Evolutionary conservation across 2,329 filamentous ascomycete species (phyloP).

Genomic region (Fusarium coffeatum): DNA sequence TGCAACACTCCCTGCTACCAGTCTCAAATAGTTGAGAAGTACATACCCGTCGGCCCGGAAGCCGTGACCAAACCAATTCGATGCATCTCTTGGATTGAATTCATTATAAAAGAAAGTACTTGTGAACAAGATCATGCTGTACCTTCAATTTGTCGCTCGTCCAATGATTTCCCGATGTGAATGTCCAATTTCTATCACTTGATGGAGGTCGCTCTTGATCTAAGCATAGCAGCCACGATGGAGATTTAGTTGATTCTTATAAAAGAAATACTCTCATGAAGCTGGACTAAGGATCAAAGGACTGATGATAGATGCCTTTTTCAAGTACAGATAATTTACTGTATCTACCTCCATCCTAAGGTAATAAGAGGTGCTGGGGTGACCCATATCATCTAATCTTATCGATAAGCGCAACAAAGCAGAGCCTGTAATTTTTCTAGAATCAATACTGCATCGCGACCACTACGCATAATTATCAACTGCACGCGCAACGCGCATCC

Average conservation of each 20-base stretch:
- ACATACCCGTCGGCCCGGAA: slow-evolving; percentile 30
- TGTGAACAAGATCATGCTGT: not conserved
- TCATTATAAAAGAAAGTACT: not conserved
- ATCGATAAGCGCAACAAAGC: slow-evolving; percentile 42
- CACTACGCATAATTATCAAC: slow-evolving; percentile 25
- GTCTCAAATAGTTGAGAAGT: slow-evolving; percentile 3
- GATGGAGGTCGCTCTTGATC: not conserved
- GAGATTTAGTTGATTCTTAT: not conserved
- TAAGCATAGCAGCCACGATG: no score
- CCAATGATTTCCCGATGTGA: not conserved
- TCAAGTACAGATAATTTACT: no score
- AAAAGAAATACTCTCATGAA: not conserved
- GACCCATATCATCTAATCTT: slow-evolving; percentile 24
- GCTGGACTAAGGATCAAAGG: not conserved
- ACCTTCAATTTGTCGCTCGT: not conserved
- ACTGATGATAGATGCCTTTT: no score
- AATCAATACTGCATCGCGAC: slow-evolving; percentile 35
- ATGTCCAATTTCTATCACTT: not conserved
- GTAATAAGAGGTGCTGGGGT: not conserved
- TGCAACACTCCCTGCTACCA: slow-evolving; percentile 8
- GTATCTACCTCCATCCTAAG: no score
- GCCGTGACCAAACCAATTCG: slow-evolving; percentile 6
- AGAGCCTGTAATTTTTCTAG: slow-evolving; percentile 44
- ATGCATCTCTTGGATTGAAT: not conserved
- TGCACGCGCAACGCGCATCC: slow-evolving; percentile 35